Percentiles rank a stretch among this genome's conserved stretches.
These are phyloP conservation scores for Penicillium aurantiogriseum DNA, from an alignment of 2,329 filamentous ascomycete genomes.

Conservation along the genomic window DNA sequence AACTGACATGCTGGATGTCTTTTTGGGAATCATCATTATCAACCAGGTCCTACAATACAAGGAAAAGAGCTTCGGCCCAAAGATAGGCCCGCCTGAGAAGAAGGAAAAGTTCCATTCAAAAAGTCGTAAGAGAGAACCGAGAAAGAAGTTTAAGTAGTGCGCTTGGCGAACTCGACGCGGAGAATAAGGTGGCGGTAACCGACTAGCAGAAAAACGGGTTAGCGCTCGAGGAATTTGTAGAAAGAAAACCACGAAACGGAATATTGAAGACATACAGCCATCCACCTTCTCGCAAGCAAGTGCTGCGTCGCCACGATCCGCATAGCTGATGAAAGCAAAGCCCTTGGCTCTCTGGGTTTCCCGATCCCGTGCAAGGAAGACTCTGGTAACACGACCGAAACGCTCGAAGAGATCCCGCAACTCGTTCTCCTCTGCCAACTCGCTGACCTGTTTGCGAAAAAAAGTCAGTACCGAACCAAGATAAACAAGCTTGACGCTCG, in stretches of 20 bases:
- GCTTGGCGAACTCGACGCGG: conserved; percentile 54
- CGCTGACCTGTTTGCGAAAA: conserved; percentile 66
- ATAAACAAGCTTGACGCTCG: background rate
- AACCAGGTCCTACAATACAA: conserved; percentile 40
- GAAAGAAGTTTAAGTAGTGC: conserved; percentile 38
- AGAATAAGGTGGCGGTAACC: conserved; percentile 55
- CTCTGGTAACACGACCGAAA: conserved; percentile 92
- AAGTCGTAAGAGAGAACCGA: conserved; percentile 31
- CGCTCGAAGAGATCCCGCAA: conserved; percentile 97
- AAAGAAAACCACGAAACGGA: conserved; percentile 2
- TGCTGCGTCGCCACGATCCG: conserved; percentile 82
- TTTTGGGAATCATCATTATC: conserved; percentile 39
- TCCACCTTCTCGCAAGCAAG: conserved; percentile 98
- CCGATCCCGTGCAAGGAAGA: conserved; percentile 96
- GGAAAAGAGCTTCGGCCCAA: conserved; percentile 32
- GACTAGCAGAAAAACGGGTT: conserved; percentile 36
- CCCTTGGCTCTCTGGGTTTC: conserved; percentile 96
- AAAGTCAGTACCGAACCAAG: conserved; percentile 8
- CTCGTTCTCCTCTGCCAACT: conserved; percentile 94
- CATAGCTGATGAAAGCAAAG: conserved; percentile 98
- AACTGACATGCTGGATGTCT: conserved; percentile 34
- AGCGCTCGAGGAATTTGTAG: conserved; percentile 15
- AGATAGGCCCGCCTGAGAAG: conserved; percentile 33
- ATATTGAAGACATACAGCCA: conserved; percentile 61
- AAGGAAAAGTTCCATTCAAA: conserved; percentile 29